A percentile compares a stretch with the other conserved stretches of the same genome.
Evolutionary conservation across 257 asterid species (phyloP).

Genomic region (Penstemon eatonii): DNA sequence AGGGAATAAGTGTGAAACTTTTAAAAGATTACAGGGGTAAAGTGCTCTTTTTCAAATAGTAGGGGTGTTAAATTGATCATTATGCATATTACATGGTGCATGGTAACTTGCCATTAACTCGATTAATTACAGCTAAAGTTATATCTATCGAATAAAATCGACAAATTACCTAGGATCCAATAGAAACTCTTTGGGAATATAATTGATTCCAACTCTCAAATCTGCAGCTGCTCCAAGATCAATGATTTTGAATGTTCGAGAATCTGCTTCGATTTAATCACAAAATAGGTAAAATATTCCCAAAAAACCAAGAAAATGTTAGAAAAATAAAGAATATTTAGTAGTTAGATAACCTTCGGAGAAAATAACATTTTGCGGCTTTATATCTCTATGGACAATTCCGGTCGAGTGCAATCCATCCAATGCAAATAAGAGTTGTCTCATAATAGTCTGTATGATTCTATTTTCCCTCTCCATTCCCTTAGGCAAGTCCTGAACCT

Average conservation of each 20-base stretch:
- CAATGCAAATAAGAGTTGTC: slow-evolving; percentile 86
- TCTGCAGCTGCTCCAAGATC: slow-evolving; percentile 99
- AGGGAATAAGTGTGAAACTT: no score
- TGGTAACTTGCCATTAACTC: no score
- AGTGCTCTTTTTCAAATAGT: no score
- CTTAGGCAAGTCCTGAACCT: slow-evolving; percentile 65
- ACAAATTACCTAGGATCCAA: slow-evolving; percentile 80
- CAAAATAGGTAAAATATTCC: slow-evolving; percentile 12
- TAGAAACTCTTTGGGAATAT: slow-evolving; percentile 89
- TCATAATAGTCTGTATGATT: slow-evolving; percentile 83
- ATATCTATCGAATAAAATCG: no score
- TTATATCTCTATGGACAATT: slow-evolving; percentile 90
- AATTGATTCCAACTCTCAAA: slow-evolving; percentile 96
- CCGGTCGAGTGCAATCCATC: slow-evolving; percentile 95
- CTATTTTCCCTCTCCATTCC: slow-evolving; percentile 88
- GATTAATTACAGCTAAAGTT: no score
- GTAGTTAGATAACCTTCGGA: slow-evolving; percentile 66
- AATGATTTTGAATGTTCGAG: slow-evolving; percentile 86
- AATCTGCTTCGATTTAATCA: slow-evolving; percentile 47
- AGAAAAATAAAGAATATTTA: not conserved
- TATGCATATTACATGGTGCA: no score
- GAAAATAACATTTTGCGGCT: slow-evolving; percentile 92
- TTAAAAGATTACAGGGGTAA: no score
- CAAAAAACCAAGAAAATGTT: slow-evolving; percentile 1
- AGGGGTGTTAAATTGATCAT: no score